Conservation (phyloP, 352 stramenopile genomes). For the Phytophthora hybrid region DNA sequence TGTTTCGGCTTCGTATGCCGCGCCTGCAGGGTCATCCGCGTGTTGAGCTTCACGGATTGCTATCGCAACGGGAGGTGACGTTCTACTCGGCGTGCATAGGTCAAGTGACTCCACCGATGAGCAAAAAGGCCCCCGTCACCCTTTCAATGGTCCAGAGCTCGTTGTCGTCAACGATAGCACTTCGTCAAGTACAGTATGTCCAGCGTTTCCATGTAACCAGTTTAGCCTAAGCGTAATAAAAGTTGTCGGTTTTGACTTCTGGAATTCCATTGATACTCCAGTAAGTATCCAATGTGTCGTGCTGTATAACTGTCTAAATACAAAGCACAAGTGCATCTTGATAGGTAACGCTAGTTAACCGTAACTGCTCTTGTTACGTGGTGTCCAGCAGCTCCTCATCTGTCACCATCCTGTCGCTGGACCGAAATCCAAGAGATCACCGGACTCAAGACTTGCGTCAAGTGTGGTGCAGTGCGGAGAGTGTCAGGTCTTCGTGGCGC, state of each 20-base stretch:
- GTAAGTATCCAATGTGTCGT: background rate
- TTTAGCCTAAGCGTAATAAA: background rate
- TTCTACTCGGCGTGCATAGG: constrained; percentile 36
- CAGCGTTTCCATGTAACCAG: constrained; percentile 12
- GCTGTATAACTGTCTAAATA: background rate
- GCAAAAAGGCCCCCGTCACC: constrained; percentile 1
- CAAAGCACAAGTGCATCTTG: background rate
- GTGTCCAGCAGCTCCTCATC: constrained; percentile 3
- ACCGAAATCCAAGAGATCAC: constrained; percentile 31
- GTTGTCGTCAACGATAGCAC: constrained; percentile 8
- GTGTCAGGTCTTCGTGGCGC: constrained; percentile 33
- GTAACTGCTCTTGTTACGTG: background rate
- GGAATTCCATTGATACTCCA: background rate
- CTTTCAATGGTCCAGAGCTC: background rate
- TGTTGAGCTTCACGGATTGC: background rate
- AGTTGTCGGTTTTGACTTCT: background rate
- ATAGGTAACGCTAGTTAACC: background rate
- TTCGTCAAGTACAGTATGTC: constrained; percentile 1
- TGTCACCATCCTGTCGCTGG: constrained; percentile 2
- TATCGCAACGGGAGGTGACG: constrained; percentile 33
- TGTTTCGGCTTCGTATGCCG: constrained; percentile 6
- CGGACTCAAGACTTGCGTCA: constrained; percentile 19
- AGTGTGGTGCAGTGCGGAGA: constrained; percentile 30
- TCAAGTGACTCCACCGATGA: constrained; percentile 15
- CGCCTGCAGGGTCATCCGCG: too few relatives aligned